Base-by-base conservation (phyloP, 164 flowering plant genomes). In the Nymphaea thermarum region DNA sequence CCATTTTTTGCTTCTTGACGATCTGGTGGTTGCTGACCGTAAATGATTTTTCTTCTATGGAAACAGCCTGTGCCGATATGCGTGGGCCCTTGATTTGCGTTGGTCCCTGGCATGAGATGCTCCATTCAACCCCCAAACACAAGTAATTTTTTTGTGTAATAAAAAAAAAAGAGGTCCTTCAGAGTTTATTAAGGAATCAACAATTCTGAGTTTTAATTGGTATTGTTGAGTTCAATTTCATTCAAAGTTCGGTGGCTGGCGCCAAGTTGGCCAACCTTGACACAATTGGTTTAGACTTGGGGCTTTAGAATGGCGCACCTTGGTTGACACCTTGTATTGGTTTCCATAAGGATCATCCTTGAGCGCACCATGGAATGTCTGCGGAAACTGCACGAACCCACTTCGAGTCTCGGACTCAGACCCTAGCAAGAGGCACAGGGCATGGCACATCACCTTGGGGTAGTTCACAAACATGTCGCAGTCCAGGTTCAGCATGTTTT, bases 391-490 rank as follows among this genome's bases (percentile, higher is more conserved):
- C 67, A 80, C 89, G 65, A 74, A 87, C 0, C 70, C 90, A 4
- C 62, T 6, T 1, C 85, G 81, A 11, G 18, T 62, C 63, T 82
- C 82, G 0, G 61, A 57, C 15, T 75, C 63, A 60, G 43, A 43
- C 3, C 78, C 87, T 1, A 87, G 73, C 2, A 84, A 64, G 2
- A 81, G 11, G 66, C 89, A 87, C 85, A 89, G 80, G 14, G 92
- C 85, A 12, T 82, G 81, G 16, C 71, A 74, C 57, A 81, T 66
- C n/a, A 80, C 63, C 61, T 77, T 71, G 10, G 95, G 83, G 66
- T 87, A 81, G 72, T 87, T 87, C 4, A 43, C 82, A 44, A 65
- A 82, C 92, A 87, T 85, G 71, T 89, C 92, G 44, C 95, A 89
- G 71, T 89, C 92, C 18, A 87, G 83, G 67, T 89, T 89, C 6